Evolutionary conservation across 768 basidiomycete genomes (phyloP).

Genomic region (Arthromyces matolae): DNA sequence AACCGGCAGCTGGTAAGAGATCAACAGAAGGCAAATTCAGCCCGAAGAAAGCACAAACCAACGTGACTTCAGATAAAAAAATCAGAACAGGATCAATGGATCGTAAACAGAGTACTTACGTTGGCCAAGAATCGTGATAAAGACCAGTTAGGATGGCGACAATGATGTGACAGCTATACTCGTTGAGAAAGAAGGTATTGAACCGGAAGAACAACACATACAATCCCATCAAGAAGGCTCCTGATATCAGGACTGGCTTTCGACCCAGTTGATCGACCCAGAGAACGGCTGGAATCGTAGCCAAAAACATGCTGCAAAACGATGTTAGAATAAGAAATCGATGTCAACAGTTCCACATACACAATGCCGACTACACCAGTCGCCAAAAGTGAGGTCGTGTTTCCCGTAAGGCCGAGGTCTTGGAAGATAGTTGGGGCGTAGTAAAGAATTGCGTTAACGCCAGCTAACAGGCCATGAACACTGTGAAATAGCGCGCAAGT

Average conservation of each 20-base stretch:
- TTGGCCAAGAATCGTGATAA: conserved; percentile 52
- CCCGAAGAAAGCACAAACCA: conserved; percentile 12
- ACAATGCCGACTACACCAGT: conserved; percentile 77
- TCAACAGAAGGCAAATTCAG: neutral
- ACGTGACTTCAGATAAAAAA: conserved; percentile 26
- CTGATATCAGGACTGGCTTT: conserved; percentile 70
- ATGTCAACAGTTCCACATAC: conserved; percentile 34
- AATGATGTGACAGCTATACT: conserved; percentile 59
- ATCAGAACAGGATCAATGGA: conserved; percentile 3
- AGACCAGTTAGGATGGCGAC: conserved; percentile 62
- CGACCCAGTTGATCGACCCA: conserved; percentile 76
- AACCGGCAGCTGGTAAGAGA: conserved; percentile 53
- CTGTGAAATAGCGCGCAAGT: neutral
- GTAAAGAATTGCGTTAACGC: conserved; percentile 73
- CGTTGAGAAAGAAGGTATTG: neutral
- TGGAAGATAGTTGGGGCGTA: conserved; percentile 73
- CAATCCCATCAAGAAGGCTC: conserved; percentile 69
- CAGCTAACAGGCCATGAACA: conserved; percentile 28
- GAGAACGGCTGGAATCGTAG: conserved; percentile 79
- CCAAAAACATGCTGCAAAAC: conserved; percentile 59
- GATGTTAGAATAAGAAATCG: neutral
- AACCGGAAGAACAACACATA: conserved; percentile 27
- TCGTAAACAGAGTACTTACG: conserved; percentile 28
- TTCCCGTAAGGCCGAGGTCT: conserved; percentile 56
- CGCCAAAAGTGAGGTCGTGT: conserved; percentile 48